These are phyloP conservation scores for Entomortierella beljakovae DNA, from an alignment of 192 early-diverging fungal genomes.

Conservation along the genomic window DNA sequence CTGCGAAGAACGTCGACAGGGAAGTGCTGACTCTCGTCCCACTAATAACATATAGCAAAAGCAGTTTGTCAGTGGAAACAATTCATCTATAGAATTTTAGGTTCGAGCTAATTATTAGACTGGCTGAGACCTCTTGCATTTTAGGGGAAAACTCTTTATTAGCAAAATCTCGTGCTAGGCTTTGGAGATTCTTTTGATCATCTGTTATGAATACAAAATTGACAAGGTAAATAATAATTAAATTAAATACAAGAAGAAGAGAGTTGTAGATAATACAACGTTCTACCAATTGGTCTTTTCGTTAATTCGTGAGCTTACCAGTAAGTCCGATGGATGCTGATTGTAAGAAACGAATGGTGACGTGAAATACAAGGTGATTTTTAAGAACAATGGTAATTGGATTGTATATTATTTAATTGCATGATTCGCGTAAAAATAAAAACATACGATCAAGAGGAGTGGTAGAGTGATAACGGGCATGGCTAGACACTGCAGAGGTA, in stretches of 20 bases:
- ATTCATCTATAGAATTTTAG: too few species aligned
- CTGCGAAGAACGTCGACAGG: slow-evolving; percentile 61
- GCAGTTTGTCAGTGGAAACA: too few species aligned
- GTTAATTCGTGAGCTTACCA: slow-evolving; percentile 4
- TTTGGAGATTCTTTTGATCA: slow-evolving; percentile 59
- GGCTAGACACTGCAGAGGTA: slow-evolving; percentile 13
- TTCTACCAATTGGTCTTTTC: background rate
- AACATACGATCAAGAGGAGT: background rate
- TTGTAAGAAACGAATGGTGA: background rate
- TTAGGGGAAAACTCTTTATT: slow-evolving; percentile 66
- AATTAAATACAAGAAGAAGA: background rate
- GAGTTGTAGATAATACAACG: too few species aligned
- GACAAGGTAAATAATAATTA: background rate
- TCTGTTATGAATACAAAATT: slow-evolving; percentile 12
- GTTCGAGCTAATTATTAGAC: background rate
- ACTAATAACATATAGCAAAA: too few species aligned
- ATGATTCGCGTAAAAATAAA: too few species aligned
- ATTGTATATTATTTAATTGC: background rate
- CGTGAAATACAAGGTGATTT: background rate
- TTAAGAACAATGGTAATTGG: background rate
- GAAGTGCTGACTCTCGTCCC: slow-evolving; percentile 64
- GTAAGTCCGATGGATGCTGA: slow-evolving; percentile 44
- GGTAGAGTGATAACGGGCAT: slow-evolving; percentile 32
- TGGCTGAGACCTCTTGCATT: slow-evolving; percentile 57
- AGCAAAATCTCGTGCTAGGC: slow-evolving; percentile 61